These are phyloP conservation scores for Ceratocystiopsis brevicomis DNA, from an alignment of 2,329 filamentous ascomycete species.

Conservation along the genomic window DNA sequence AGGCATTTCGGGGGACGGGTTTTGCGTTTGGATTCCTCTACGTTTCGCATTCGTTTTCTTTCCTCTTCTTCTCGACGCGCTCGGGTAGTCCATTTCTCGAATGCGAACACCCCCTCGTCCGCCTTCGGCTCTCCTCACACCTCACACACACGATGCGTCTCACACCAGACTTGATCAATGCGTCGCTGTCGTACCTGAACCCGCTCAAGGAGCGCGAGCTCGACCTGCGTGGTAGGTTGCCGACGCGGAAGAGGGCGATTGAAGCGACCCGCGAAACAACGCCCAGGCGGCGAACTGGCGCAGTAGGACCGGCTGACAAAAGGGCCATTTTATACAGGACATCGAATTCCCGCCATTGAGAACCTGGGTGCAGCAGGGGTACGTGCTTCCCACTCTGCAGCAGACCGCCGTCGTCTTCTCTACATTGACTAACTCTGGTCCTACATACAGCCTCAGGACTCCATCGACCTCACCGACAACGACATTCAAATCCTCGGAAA, in stretches of 20 bases:
- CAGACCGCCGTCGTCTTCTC: conserved; percentile 1
- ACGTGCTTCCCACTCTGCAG: conserved; percentile 20
- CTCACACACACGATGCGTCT: conserved; percentile 53
- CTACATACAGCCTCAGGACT: conserved; percentile 59
- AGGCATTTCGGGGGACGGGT: too few species aligned
- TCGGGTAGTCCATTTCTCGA: too few species aligned
- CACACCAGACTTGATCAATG: conserved; percentile 84
- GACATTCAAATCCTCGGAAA: conserved; percentile 79
- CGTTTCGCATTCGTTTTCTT: too few species aligned
- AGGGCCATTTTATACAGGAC: conserved; percentile 41
- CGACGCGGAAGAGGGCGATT: neutral
- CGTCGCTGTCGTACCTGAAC: conserved; percentile 94
- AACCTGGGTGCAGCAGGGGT: conserved; percentile 91
- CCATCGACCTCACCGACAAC: conserved; percentile 97
- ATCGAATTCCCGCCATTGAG: conserved; percentile 94
- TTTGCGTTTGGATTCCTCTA: too few species aligned
- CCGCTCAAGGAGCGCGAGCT: conserved; percentile 97
- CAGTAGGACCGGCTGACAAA: too few species aligned
- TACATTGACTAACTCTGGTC: conserved; percentile 3
- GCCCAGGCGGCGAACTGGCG: too few species aligned
- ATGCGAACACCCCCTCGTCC: too few species aligned
- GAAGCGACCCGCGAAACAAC: too few species aligned
- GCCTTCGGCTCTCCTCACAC: too few species aligned
- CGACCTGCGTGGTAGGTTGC: conserved; percentile 86
- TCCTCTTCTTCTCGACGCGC: too few species aligned